Base-by-base conservation (phyloP, 176 grass and related monocot genomes). In the Carex scoparia region DNA sequence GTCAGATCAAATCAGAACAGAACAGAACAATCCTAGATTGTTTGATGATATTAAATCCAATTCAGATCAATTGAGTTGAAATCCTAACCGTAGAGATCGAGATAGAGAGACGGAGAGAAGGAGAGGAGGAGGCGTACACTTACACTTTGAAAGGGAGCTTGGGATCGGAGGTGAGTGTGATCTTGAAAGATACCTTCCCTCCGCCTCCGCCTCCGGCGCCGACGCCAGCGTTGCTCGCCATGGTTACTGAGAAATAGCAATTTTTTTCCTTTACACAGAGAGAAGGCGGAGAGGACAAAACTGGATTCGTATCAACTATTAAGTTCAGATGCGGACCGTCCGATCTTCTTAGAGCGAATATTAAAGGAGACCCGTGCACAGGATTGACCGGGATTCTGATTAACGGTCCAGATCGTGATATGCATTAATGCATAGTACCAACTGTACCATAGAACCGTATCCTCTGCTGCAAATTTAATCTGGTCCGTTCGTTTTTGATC, bases 131-230 rank as follows among this genome's bases (percentile, higher is more conserved):
- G 48, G 48, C 48, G 48, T 51, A 51, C 48, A 51, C 48, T 51
- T 87, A 99, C 96, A 99, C 93, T 99, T 99, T 99, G 93, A 91
- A 99, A 59, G 96, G 96, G 19, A 99, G 96, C 90, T 99, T 99
- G 74, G 96, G 96, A 92, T 99, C 93, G 88, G 96, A 99, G 77
- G 93, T 99, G 83, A 99, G 96, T 27, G 88, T 99, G 69, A 95
- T 84, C 90, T 95, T 99, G 88, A 99, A 99, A 0, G 91, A 95
- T 15, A 99, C 96, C 96, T 99, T 99, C 64, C 96, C 95, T 54
- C n/a, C 74, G 32, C 78, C 88, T 85, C 75, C 46, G 7, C 48
- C 48, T 51, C 48, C 48, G 11, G 48, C 9, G 48, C 48, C 10
- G 10, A 51, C 48, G 48, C 48, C 56, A 49, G 82, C 81, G 63